Conservation (phyloP, 2,329 filamentous ascomycete genomes). For the Pseudohalonectria lignicola region DNA sequence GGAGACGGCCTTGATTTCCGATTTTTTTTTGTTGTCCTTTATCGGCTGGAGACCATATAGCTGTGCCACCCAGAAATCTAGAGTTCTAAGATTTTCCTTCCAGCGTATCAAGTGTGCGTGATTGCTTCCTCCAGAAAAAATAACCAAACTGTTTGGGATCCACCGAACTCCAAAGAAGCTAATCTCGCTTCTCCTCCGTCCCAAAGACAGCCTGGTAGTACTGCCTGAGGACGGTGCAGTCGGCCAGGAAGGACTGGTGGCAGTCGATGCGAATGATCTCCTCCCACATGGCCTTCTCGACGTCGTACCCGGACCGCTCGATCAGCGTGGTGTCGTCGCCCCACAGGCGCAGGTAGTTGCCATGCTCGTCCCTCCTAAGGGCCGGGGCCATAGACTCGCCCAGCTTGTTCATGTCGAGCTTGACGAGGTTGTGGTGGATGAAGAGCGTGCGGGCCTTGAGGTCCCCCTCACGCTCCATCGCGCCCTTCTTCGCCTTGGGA, state of each 20-base stretch:
- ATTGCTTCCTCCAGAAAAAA: too few relatives aligned
- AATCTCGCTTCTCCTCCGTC: background rate
- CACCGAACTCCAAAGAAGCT: too few relatives aligned
- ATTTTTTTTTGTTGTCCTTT: too few relatives aligned
- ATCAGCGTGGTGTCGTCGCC: slow-evolving; percentile 13
- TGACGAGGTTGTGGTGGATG: slow-evolving; percentile 24
- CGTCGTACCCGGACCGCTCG: slow-evolving; percentile 16
- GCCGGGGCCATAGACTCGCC: slow-evolving; percentile 9
- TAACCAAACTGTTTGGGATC: too few relatives aligned
- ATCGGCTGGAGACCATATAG: too few relatives aligned
- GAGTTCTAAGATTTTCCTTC: too few relatives aligned
- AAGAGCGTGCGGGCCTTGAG: slow-evolving; percentile 16
- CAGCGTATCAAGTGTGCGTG: too few relatives aligned
- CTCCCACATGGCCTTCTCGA: slow-evolving; percentile 21
- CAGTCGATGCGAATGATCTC: slow-evolving; percentile 18
- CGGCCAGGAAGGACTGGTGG: slow-evolving; percentile 10
- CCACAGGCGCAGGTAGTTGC: slow-evolving; percentile 16
- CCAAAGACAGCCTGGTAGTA: slow-evolving; percentile 7
- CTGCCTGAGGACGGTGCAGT: slow-evolving; percentile 23
- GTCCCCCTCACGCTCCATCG: background rate
- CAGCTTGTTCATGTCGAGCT: slow-evolving; percentile 20
- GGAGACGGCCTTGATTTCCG: too few relatives aligned
- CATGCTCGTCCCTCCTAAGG: slow-evolving; percentile 10
- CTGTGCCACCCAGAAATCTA: too few relatives aligned
- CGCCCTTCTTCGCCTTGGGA: slow-evolving; percentile 3